These are phyloP conservation scores for Filobasidium wieringae DNA, from an alignment of 768 basidiomycete genomes.

Conservation along the genomic window DNA sequence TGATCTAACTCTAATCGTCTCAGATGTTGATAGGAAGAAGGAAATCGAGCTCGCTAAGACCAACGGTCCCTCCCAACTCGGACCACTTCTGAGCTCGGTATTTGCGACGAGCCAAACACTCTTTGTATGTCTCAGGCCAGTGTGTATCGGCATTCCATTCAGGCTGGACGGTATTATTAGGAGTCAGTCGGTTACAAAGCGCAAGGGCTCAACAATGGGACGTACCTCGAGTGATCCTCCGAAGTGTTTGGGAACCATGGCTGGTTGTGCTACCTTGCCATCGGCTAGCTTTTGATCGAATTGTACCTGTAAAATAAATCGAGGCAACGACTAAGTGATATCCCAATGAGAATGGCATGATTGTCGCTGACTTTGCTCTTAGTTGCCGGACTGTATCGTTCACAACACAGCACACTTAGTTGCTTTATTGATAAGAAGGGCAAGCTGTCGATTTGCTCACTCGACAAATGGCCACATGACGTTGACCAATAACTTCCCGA, in stretches of 20 bases:
- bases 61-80: not conserved
- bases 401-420: too few relatives aligned
- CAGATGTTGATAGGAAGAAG: too few relatives aligned
- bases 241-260: slow-evolving; percentile 19
- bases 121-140: slow-evolving; percentile 21
- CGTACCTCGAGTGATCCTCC: slow-evolving; percentile 20
- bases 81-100: not conserved
- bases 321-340: not conserved
- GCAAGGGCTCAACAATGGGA: not conserved
- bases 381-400: not conserved
- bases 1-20: too few relatives aligned
- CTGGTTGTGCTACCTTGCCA: slow-evolving; percentile 15
- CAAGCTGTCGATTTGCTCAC: too few relatives aligned
- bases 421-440: too few relatives aligned
- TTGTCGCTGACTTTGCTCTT: not conserved
- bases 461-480: slow-evolving; percentile 39
- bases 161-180: too few relatives aligned
- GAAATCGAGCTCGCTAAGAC: not conserved
- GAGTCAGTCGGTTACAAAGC: too few relatives aligned
- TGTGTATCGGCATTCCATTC: slow-evolving; percentile 23
- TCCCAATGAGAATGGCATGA: too few relatives aligned
- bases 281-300: slow-evolving; percentile 20
- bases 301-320: slow-evolving; percentile 14
- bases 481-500: slow-evolving; percentile 30
- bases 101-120: slow-evolving; percentile 10